Evolutionary conservation across 768 basidiomycete genomes (phyloP).

Genomic region (Termitomyces sp.): DNA sequence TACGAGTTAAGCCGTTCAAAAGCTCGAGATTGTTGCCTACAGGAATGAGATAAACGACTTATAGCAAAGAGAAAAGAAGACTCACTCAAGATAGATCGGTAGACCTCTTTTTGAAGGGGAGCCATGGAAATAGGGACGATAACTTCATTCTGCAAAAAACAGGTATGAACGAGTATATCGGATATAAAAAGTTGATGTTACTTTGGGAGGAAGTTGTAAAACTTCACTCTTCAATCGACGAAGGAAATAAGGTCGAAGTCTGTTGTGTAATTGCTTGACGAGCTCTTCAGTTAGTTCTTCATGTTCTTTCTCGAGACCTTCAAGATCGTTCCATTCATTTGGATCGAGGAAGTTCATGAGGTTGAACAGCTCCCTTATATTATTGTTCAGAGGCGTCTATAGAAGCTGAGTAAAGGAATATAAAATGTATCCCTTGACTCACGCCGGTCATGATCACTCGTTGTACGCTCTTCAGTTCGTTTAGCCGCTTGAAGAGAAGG

Average conservation of each 20-base stretch:
- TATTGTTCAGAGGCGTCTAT: constrained; percentile 94
- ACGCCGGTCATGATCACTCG: constrained; percentile 89
- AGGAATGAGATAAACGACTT: constrained; percentile 2
- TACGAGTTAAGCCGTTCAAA: constrained; percentile 51
- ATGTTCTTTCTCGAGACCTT: constrained; percentile 67
- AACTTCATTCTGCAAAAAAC: constrained; percentile 67
- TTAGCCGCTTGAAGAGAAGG: constrained; percentile 76
- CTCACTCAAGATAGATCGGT: constrained; percentile 77
- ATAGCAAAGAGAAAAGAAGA: constrained; percentile 9
- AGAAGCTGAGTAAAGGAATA: constrained; percentile 5
- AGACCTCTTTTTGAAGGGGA: constrained; percentile 81
- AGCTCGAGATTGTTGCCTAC: constrained; percentile 68
- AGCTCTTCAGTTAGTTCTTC: constrained; percentile 75
- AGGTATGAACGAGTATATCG: neutral
- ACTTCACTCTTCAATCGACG: constrained; percentile 93
- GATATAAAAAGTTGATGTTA: constrained; percentile 19
- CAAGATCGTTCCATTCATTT: constrained; percentile 67
- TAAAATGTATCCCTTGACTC: constrained; percentile 16
- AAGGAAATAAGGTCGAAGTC: constrained; percentile 85
- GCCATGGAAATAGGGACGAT: constrained; percentile 90
- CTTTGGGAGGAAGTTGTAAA: constrained; percentile 87
- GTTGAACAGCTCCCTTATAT: constrained; percentile 93
- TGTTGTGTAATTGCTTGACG: constrained; percentile 71
- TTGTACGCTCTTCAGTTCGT: constrained; percentile 72
- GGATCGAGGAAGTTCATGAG: constrained; percentile 95